phyloP scores from a whole-genome alignment of 2,329 filamentous ascomycete species.

The Hortaea sp. region DNA sequence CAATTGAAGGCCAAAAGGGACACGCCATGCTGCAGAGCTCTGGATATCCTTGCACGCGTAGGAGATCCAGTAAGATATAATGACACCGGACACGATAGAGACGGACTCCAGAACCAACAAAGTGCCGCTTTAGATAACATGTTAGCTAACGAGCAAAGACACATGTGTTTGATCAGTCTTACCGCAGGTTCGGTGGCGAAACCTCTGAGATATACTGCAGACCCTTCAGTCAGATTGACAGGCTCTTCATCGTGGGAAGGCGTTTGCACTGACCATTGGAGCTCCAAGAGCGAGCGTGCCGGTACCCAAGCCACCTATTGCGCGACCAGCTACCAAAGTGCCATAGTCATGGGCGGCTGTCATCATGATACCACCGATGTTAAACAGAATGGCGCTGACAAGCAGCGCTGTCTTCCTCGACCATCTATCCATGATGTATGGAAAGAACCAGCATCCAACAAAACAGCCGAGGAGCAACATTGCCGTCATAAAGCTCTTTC shows the following conservation, averaged over 20 bases:
- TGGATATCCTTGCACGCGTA: conserved; percentile 26
- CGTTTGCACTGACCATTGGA: background rate
- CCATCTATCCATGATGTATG: background rate
- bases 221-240: too few species aligned
- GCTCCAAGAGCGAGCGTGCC: conserved; percentile 11
- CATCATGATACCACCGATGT: conserved; percentile 32
- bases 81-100: conserved; percentile 34
- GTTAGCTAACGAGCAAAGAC: too few species aligned
- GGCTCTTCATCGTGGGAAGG: too few species aligned
- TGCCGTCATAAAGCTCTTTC: background rate
- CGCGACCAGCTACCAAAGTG: conserved; percentile 14
- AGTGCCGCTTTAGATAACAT: conserved; percentile 15
- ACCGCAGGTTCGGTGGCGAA: conserved; percentile 22
- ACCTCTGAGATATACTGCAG: conserved; percentile 13
- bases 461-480: background rate
- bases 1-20: background rate
- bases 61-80: conserved; percentile 43
- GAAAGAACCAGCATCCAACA: background rate
- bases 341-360: conserved; percentile 11
- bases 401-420: background rate
- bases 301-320: conserved; percentile 14
- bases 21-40: background rate
- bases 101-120: conserved; percentile 37
- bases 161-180: too few species aligned
- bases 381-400: background rate